A percentile compares a stretch with the other conserved stretches of the same genome.
These are phyloP conservation scores for Anisogramma anomala DNA, from an alignment of 2,329 filamentous ascomycete genomes.

Conservation along the genomic window DNA sequence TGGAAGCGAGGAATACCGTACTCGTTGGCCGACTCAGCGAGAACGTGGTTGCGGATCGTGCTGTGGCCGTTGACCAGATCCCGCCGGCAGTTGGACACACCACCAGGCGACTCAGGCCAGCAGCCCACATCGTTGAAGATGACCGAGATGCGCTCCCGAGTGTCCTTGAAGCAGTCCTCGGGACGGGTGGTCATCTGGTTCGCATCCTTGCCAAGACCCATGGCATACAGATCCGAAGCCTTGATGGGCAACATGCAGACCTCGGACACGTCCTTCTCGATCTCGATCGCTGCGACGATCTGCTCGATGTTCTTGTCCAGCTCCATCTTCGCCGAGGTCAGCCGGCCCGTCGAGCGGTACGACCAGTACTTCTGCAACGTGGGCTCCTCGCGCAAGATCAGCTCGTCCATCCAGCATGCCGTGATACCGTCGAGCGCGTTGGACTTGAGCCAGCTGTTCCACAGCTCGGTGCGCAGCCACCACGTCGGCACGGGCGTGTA, in stretches of 20 bases:
- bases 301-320: constrained; percentile 27
- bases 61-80: constrained; percentile 42
- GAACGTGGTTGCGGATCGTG: constrained; percentile 42
- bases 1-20: constrained; percentile 44
- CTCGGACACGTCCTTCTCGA: constrained; percentile 28
- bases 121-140: constrained; percentile 41
- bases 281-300: constrained; percentile 27
- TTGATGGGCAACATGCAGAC: constrained; percentile 28
- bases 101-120: constrained; percentile 42
- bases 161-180: constrained; percentile 34
- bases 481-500: constrained; percentile 32
- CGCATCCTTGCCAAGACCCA: constrained; percentile 31
- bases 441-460: constrained; percentile 37
- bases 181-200: constrained; percentile 28
- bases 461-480: constrained; percentile 35
- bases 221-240: constrained; percentile 28
- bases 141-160: constrained; percentile 35
- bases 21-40: constrained; percentile 43
- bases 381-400: constrained; percentile 33
- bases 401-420: constrained; percentile 38
- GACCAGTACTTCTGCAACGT: constrained; percentile 35
- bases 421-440: constrained; percentile 35
- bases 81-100: constrained; percentile 42
- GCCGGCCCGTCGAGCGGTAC: constrained; percentile 30
- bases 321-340: constrained; percentile 31